Percentiles rank a stretch among this genome's conserved stretches.
These are phyloP conservation scores for Botryotinia narcissicola DNA, from an alignment of 2,329 filamentous ascomycete genomes.

Conservation along the genomic window DNA sequence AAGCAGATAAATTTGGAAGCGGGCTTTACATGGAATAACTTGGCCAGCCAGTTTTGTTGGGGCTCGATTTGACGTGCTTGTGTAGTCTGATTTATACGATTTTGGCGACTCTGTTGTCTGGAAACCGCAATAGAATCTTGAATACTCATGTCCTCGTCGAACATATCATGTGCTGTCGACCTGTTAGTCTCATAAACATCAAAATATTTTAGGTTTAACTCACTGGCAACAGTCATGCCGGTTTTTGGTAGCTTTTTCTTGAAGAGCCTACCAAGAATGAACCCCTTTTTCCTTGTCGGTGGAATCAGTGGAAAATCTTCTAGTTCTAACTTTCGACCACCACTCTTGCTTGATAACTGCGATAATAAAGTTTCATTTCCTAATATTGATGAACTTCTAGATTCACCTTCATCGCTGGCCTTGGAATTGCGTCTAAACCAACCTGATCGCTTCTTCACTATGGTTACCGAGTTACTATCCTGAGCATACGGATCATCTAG, in stretches of 20 bases:
- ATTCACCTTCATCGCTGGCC: conserved; percentile 27
- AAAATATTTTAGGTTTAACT: conserved; percentile 19
- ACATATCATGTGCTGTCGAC: conserved; percentile 30
- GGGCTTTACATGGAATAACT: conserved; percentile 86
- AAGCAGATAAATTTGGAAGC: conserved; percentile 74
- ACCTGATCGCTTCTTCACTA: conserved; percentile 34
- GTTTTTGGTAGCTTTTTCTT: conserved; percentile 33
- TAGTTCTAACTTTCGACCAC: conserved; percentile 13
- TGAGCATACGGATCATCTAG: conserved; percentile 26
- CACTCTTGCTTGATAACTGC: conserved; percentile 26
- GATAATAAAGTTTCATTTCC: conserved; percentile 23
- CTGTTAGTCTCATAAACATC: neutral
- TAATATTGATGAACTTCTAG: conserved; percentile 21
- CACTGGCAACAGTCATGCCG: conserved; percentile 36
- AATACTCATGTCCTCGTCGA: conserved; percentile 32
- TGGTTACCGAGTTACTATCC: conserved; percentile 31
- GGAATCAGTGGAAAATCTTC: conserved; percentile 11
- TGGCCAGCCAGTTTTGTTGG: conserved; percentile 83
- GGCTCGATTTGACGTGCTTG: conserved; percentile 54
- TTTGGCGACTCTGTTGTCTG: conserved; percentile 26
- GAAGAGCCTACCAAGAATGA: conserved; percentile 35
- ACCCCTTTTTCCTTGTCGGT: conserved; percentile 34
- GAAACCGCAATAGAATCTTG: conserved; percentile 31
- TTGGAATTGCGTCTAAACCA: conserved; percentile 39
- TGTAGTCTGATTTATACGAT: neutral